These are phyloP conservation scores for Dionaea muscipula DNA, from an alignment of 179 eudicot genomes.

Conservation along the genomic window DNA sequence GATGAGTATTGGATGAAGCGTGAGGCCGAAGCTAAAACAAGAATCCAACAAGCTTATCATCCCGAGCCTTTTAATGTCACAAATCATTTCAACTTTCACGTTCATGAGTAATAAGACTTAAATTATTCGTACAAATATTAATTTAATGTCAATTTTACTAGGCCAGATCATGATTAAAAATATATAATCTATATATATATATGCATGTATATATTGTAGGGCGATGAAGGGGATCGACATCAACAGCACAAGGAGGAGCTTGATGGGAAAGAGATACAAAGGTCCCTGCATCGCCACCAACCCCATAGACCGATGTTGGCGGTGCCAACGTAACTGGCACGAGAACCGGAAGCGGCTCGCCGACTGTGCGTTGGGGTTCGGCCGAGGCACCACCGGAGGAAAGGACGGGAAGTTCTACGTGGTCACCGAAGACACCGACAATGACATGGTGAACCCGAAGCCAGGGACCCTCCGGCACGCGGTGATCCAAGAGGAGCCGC, in stretches of 20 bases:
- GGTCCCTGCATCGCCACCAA: slow-evolving; percentile 26
- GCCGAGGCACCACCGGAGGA: slow-evolving; percentile 32
- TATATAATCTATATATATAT: neutral
- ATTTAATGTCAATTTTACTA: neutral
- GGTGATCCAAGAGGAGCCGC: slow-evolving; percentile 30
- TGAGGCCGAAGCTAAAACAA: slow-evolving; percentile 16
- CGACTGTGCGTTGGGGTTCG: slow-evolving; percentile 39
- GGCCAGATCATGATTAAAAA: neutral
- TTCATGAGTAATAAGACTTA: slow-evolving; percentile 40
- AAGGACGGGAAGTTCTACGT: slow-evolving; percentile 24
- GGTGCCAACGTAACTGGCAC: slow-evolving; percentile 31
- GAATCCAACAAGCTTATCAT: slow-evolving; percentile 17
- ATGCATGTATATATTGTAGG: no score
- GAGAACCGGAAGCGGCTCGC: slow-evolving; percentile 30
- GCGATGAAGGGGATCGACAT: slow-evolving; percentile 9
- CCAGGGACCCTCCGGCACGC: slow-evolving; percentile 44
- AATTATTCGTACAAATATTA: no score
- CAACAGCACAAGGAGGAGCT: slow-evolving; percentile 21
- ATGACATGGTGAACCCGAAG: slow-evolving; percentile 34
- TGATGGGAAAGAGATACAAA: slow-evolving; percentile 13
- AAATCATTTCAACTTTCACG: slow-evolving; percentile 25
- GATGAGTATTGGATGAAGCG: slow-evolving; percentile 20
- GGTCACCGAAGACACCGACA: slow-evolving; percentile 28
- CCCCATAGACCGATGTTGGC: slow-evolving; percentile 42
- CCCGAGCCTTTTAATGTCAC: slow-evolving; percentile 40